A percentile compares a stretch with the other conserved stretches of the same genome.
These are phyloP conservation scores for Dryadomyces quercivorus DNA, from an alignment of 2,329 filamentous ascomycete genomes.

Conservation along the genomic window DNA sequence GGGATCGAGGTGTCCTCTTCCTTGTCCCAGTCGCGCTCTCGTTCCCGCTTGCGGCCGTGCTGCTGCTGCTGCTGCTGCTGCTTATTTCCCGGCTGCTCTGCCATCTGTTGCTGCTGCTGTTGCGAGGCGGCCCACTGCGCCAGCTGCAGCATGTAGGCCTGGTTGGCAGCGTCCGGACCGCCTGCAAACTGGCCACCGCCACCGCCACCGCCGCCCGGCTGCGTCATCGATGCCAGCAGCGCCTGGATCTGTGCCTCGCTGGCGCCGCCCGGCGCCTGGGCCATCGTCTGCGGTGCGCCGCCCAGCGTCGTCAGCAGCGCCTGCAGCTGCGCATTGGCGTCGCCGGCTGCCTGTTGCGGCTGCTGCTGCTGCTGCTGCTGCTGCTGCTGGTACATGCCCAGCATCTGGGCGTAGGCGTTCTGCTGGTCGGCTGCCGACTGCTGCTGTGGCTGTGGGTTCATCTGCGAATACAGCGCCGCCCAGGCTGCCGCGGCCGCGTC, in stretches of 20 bases:
- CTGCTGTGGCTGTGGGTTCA: constrained; percentile 15
- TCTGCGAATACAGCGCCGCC: constrained; percentile 28
- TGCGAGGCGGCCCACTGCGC: constrained; percentile 8
- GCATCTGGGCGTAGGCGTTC: constrained; percentile 19
- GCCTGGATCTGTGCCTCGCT: constrained; percentile 12
- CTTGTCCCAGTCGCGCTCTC: constrained; percentile 18
- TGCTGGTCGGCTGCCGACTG: constrained; percentile 14
- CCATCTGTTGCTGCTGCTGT: not conserved
- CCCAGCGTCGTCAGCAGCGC: constrained; percentile 10
- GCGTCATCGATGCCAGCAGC: constrained; percentile 4
- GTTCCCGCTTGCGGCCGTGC: constrained; percentile 13
- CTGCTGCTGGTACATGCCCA: constrained; percentile 5
- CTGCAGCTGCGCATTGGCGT: constrained; percentile 12
- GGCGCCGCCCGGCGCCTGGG: not conserved
- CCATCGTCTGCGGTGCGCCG: not conserved
- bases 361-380: constrained; percentile 14
- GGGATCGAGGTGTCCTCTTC: constrained; percentile 22
- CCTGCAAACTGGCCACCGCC: not conserved
- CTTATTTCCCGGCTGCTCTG: not conserved
- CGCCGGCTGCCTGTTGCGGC: constrained; percentile 9
- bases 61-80: not conserved
- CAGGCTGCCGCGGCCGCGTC: constrained; percentile 23
- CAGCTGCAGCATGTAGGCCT: constrained; percentile 8
- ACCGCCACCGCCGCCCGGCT: too few relatives aligned
- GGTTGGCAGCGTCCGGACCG: not conserved